Conservation (phyloP, 495 filamentous ascomycete species). For the Penicillium turbatum region DNA sequence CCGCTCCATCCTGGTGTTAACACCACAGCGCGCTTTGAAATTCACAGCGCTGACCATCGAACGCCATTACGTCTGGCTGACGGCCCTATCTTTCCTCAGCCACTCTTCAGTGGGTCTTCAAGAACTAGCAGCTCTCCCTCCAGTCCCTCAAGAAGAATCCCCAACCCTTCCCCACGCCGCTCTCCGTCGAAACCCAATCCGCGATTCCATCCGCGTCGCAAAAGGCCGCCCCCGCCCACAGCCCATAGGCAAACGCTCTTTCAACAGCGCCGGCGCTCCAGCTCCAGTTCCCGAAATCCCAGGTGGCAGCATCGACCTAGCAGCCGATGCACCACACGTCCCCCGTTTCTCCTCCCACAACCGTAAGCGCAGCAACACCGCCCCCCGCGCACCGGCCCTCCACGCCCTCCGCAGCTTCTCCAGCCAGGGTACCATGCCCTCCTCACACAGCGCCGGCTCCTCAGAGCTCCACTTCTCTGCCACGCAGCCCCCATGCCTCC, state of each 20-base stretch:
- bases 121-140: conserved; percentile 55
- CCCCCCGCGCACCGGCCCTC: conserved; percentile 60
- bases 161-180: conserved; percentile 35
- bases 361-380: conserved; percentile 82
- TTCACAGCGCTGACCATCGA: conserved; percentile 82
- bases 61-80: conserved; percentile 93
- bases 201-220: conserved; percentile 86
- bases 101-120: conserved; percentile 74
- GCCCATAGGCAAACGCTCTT: conserved; percentile 40
- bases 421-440: conserved; percentile 49
- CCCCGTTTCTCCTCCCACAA: conserved; percentile 72
- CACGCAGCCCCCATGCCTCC: conserved; percentile 11
- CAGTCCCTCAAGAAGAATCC: conserved; percentile 47
- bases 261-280: conserved; percentile 25
- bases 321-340: conserved; percentile 76
- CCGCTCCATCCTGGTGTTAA: conserved; percentile 91
- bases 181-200: conserved; percentile 62
- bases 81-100: conserved; percentile 86
- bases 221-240: conserved; percentile 66
- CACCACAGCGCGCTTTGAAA: conserved; percentile 89
- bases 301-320: conserved; percentile 31
- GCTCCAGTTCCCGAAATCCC: conserved; percentile 37
- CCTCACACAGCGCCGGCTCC: conserved; percentile 43
- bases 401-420: conserved; percentile 67
- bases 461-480: conserved; percentile 51